A percentile compares a stretch with the other conserved stretches of the same genome.
These are phyloP conservation scores for Pseudofabraea citricarpa DNA, from an alignment of 2,329 filamentous ascomycete genomes.

Conservation along the genomic window DNA sequence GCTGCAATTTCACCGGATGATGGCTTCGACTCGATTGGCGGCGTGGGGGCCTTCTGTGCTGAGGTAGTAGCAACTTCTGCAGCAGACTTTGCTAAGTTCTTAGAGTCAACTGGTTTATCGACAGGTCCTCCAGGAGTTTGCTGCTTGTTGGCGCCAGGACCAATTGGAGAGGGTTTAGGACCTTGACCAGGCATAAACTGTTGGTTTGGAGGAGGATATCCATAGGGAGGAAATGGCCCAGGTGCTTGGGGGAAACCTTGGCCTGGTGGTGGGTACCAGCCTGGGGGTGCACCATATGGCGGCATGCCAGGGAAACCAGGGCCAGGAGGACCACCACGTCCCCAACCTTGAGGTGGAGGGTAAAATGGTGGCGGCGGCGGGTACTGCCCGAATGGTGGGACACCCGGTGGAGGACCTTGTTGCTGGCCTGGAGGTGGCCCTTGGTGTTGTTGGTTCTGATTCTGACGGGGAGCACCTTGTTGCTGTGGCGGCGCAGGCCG, in stretches of 20 bases:
- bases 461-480: slow-evolving; percentile 10
- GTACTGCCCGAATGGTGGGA: slow-evolving; percentile 31
- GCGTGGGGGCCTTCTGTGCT: slow-evolving; percentile 50
- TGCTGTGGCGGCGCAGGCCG: slow-evolving; percentile 20
- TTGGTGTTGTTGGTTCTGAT: slow-evolving; percentile 9
- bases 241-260: slow-evolving; percentile 70
- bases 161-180: slow-evolving; percentile 44
- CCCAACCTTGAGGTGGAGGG: slow-evolving; percentile 45
- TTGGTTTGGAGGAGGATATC: slow-evolving; percentile 43
- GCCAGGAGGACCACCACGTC: slow-evolving; percentile 48
- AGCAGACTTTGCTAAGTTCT: slow-evolving; percentile 41
- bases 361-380: slow-evolving; percentile 29
- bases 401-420: slow-evolving; percentile 12
- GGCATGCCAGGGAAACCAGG: slow-evolving; percentile 69
- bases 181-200: slow-evolving; percentile 22
- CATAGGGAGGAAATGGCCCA: slow-evolving; percentile 43
- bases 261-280: slow-evolving; percentile 72
- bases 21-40: slow-evolving; percentile 65
- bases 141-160: slow-evolving; percentile 44
- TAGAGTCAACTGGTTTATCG: slow-evolving; percentile 48
- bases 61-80: slow-evolving; percentile 29
- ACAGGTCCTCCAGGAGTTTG: slow-evolving; percentile 36
- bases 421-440: slow-evolving; percentile 5
- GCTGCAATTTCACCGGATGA: slow-evolving; percentile 48
- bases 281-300: slow-evolving; percentile 71